Evolutionary conservation across 768 basidiomycete genomes (phyloP).

Genomic region (Lentinula edodes): DNA sequence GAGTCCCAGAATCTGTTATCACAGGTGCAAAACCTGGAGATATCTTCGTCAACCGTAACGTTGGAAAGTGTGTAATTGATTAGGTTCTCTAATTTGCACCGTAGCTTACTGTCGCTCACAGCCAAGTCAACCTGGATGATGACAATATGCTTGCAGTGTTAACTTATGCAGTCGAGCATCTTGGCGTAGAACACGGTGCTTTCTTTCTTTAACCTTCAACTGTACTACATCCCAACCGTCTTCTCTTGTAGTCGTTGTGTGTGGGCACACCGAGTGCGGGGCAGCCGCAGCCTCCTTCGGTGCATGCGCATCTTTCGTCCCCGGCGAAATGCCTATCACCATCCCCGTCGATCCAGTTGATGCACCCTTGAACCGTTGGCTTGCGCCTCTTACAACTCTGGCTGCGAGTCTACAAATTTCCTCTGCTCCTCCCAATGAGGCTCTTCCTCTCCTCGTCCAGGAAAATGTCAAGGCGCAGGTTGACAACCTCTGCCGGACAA

Average conservation of each 20-base stretch:
- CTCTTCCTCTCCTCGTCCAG: slow-evolving; percentile 42
- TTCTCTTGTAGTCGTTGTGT: slow-evolving; percentile 57
- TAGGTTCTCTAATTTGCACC: not conserved
- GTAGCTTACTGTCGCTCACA: slow-evolving; percentile 20
- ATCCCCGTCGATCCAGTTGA: slow-evolving; percentile 28
- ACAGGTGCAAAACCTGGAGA: slow-evolving; percentile 69
- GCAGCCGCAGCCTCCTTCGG: slow-evolving; percentile 57
- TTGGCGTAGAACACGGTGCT: slow-evolving; percentile 77
- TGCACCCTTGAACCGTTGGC: slow-evolving; percentile 62
- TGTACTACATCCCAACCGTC: slow-evolving; percentile 26
- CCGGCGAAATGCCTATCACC: slow-evolving; percentile 26
- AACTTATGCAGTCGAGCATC: slow-evolving; percentile 61
- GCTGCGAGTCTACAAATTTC: slow-evolving; percentile 41
- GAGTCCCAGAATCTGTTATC: slow-evolving; percentile 76
- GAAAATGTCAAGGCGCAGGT: slow-evolving; percentile 59
- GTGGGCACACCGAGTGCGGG: slow-evolving; percentile 81
- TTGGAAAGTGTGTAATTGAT: slow-evolving; percentile 64
- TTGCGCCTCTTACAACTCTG: slow-evolving; percentile 58
- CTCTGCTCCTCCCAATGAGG: slow-evolving; percentile 26
- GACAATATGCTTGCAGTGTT: slow-evolving; percentile 68
- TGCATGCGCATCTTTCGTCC: slow-evolving; percentile 23
- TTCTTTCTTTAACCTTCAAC: slow-evolving; percentile 22
- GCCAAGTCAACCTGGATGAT: slow-evolving; percentile 73
- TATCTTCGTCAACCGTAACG: slow-evolving; percentile 81
- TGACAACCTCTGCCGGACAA: slow-evolving; percentile 40